A percentile compares a stretch with the other conserved stretches of the same genome.
These are phyloP conservation scores for Plasmodium inui DNA, from an alignment of 169 alveolate genomes.

Conservation along the genomic window DNA sequence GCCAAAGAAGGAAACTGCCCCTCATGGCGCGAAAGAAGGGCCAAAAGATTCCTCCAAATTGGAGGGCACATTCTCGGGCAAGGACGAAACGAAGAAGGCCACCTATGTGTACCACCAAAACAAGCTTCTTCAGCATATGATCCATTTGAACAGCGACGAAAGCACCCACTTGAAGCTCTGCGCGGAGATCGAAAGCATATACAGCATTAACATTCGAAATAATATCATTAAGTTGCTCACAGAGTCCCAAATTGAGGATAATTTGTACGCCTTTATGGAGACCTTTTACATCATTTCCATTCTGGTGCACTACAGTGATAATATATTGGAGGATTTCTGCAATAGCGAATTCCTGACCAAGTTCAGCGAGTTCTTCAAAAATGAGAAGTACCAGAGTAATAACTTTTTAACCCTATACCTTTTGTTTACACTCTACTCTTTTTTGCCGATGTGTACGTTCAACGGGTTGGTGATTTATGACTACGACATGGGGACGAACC, in stretches of 20 bases:
- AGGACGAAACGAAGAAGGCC: background rate
- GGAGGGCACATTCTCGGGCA: background rate
- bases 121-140: constrained; percentile 25
- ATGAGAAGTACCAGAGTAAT: constrained; percentile 50
- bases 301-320: constrained; percentile 59
- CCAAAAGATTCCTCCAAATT: background rate
- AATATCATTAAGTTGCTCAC: constrained; percentile 63
- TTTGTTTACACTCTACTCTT: constrained; percentile 64
- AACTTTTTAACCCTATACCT: constrained; percentile 45
- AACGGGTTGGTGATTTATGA: constrained; percentile 52
- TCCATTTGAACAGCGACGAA: constrained; percentile 55
- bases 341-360: constrained; percentile 40
- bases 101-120: background rate
- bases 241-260: constrained; percentile 75
- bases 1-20: background rate
- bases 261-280: constrained; percentile 72
- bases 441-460: constrained; percentile 62
- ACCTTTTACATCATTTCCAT: constrained; percentile 72
- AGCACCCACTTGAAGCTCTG: constrained; percentile 40
- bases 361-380: constrained; percentile 39
- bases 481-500: constrained; percentile 22
- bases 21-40: background rate
- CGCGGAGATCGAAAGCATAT: constrained; percentile 70
- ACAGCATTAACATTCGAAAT: constrained; percentile 50
- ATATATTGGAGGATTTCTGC: constrained; percentile 57